Conservation (phyloP, 208 protist species). For the Crithidia thermophila region DNA sequence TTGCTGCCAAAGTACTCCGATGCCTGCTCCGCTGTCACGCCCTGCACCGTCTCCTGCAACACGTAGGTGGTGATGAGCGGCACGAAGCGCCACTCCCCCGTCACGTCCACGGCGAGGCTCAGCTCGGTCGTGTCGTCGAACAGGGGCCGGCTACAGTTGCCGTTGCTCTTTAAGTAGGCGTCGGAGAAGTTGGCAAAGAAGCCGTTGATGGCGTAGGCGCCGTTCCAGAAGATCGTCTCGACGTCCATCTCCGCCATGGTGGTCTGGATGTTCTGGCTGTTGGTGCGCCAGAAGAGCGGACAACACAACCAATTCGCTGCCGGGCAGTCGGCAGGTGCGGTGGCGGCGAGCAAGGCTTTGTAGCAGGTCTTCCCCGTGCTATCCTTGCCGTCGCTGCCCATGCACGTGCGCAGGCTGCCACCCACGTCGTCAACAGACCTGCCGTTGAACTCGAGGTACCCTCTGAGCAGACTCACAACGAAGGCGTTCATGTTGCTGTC, state of each 20-base stretch:
- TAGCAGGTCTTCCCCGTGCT: slow-evolving; percentile 9
- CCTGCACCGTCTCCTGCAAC: slow-evolving; percentile 22
- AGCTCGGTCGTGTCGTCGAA: not conserved
- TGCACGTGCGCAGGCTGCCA: slow-evolving; percentile 18
- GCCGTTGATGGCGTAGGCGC: slow-evolving; percentile 24
- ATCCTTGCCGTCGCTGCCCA: not conserved
- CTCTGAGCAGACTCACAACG: slow-evolving; percentile 11
- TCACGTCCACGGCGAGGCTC: slow-evolving; percentile 24
- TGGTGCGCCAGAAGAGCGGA: slow-evolving; percentile 26
- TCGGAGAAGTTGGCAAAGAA: slow-evolving; percentile 32
- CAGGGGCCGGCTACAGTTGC: slow-evolving; percentile 27
- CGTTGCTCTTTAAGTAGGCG: slow-evolving; percentile 19
- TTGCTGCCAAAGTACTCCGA: slow-evolving; percentile 7
- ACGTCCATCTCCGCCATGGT: slow-evolving; percentile 19
- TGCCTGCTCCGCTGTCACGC: not conserved
- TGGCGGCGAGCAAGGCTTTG: slow-evolving; percentile 26
- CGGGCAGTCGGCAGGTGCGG: slow-evolving; percentile 20
- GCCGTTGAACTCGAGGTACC: not conserved
- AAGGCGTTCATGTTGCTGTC: slow-evolving; percentile 15
- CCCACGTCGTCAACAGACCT: slow-evolving; percentile 3
- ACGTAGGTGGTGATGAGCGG: slow-evolving; percentile 15
- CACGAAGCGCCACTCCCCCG: slow-evolving; percentile 39
- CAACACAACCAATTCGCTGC: slow-evolving; percentile 31
- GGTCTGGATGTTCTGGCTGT: not conserved
- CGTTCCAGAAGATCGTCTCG: slow-evolving; percentile 37